Evolutionary conservation across 768 basidiomycete species (phyloP), one percentile per base, ranked within the genome.

Genomic region (Leucocoprinus sp.): DNA sequence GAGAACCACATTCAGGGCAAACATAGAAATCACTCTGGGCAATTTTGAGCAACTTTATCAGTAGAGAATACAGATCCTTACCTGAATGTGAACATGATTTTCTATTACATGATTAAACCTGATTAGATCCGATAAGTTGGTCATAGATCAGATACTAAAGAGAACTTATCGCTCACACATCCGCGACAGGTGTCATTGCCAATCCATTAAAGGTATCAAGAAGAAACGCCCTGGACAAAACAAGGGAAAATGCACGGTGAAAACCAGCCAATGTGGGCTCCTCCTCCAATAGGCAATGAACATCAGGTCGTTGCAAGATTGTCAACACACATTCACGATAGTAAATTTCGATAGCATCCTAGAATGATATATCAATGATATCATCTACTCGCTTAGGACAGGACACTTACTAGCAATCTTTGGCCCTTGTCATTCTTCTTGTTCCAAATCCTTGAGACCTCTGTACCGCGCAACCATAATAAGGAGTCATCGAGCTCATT

Each of bases 101-200:
- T 80, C 76, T 37, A 76, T 67, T 2, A 68, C 57, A 52, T 89
- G 86, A 60, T 89, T 87, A 63, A 89, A 88, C 42, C 85, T 88
- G 37, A 26, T 21, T 40, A 38, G 12, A 22, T 24, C 37, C 35
- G 50, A n/a, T 53, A 26, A 24, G 22, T 39, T 41, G 38, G 15
- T 21, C 17, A 50, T n/a, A 34, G 12, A 22, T 37, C 39, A 38
- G 49, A 1, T 37, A 27, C 14, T 6, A 22, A 5, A 14, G 15
- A 27, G 46, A 35, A 42, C 35, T 45, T 15, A 27, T 17, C 9
- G 73, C 81, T 61, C 57, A 88, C 84, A 74, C 74, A 64, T 93
- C 91, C 24, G 87, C 87, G 51, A 91, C 74, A 3, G 91, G 89
- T 15, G 90, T 85, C 74, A 95, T 84, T 1, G 84, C 74, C 14